Base-by-base conservation (phyloP, 2,329 filamentous ascomycete species). In the Colletotrichum orchidophilum region DNA sequence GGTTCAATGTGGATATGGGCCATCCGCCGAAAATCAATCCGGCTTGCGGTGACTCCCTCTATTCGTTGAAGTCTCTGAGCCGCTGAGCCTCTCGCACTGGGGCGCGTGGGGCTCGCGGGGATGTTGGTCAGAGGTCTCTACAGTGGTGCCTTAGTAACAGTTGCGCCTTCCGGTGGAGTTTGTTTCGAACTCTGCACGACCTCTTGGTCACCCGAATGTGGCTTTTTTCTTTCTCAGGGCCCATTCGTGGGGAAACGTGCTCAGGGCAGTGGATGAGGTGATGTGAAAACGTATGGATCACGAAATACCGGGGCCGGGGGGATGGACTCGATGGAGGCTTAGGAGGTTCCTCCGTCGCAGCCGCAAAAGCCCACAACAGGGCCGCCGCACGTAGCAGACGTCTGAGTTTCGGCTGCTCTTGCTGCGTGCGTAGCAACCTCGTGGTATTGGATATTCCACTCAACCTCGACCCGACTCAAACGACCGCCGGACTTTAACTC, bases 181-280 rank as follows among this genome's bases (percentile, higher is more conserved):
- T 49, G 64, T 71, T 68, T 63, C 49, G 69, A 69, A 71, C 69
- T 71, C 42, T 71, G 58, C 46, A 29, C 58, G 33, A 33, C 31
- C 35, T 31, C 46, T 27, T 33, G 62, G 35, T 24, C 46, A 46
- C 18, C 39, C 29, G 46, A 27, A 21, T 52, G 29, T 27, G 27
- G 39, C 39, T 46, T 46, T 46, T n/a, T n/a, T 35, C 9, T 33
- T n/a, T 29, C 42, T 26, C 33, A 39, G 15, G 53, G 21, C 31
- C 60, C 60, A 55, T 70, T 57, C 61, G 55, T 62, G 59, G 59
- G 62, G 55, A 71, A 73, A 73, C 71, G 71, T 72, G 69, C 68
- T 69, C 69, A 55, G 24, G 60, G 50, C 42, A 64, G 69, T 73
- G 71, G 69, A 72, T 73, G 69, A 68, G 60, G 69, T 68, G 71